Conservation (phyloP, 139 green algal genomes). For the Bryopsis sp. region DNA sequence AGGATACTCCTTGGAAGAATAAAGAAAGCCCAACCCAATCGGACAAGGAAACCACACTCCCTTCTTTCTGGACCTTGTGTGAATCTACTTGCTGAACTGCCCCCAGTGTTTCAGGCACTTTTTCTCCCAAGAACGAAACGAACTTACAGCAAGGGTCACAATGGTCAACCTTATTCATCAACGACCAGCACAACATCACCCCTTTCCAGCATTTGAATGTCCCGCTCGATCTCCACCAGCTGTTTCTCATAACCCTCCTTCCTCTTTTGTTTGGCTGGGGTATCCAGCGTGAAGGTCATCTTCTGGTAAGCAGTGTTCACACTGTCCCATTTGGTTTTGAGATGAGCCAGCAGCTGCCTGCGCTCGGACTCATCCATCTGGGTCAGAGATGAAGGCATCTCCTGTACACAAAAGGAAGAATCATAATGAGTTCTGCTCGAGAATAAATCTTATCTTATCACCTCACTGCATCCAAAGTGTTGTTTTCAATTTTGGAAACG, state of each 20-base stretch:
- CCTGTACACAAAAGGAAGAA: too few species aligned
- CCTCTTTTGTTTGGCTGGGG: constrained; percentile 50
- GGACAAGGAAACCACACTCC: too few species aligned
- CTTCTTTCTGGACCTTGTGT: too few species aligned
- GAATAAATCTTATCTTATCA: too few species aligned
- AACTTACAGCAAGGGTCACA: not conserved
- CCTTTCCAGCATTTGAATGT: constrained; percentile 61
- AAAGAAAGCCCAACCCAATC: too few species aligned
- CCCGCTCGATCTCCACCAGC: constrained; percentile 63
- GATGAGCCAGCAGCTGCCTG: constrained; percentile 53
- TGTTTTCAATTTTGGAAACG: too few species aligned
- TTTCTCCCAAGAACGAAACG: too few species aligned
- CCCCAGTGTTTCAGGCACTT: too few species aligned
- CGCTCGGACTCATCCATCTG: constrained; percentile 48
- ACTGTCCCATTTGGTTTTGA: constrained; percentile 78
- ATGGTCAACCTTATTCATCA: constrained; percentile 22
- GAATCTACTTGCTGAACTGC: too few species aligned
- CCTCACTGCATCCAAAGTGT: too few species aligned
- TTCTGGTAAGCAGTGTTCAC: constrained; percentile 76
- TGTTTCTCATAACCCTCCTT: constrained; percentile 60
- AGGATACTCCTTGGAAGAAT: too few species aligned
- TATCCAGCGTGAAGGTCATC: constrained; percentile 65
- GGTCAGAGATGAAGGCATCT: constrained; percentile 26
- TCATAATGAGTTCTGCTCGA: too few species aligned
- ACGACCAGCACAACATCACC: constrained; percentile 56